These are phyloP conservation scores for Solanum medicagineum DNA, from an alignment of 257 asterid genomes.

Conservation along the genomic window DNA sequence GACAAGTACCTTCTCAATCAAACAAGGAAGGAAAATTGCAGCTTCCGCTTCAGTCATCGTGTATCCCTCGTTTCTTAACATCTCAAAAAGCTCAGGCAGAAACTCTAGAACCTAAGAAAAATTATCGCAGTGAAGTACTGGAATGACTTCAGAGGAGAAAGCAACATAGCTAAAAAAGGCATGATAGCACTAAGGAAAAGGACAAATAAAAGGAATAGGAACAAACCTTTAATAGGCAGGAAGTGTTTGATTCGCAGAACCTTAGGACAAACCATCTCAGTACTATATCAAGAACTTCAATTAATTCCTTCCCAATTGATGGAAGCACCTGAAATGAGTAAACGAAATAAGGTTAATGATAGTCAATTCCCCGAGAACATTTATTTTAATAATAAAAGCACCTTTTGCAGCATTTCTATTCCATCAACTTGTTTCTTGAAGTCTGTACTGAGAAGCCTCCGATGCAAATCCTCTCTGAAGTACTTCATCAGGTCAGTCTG, in stretches of 20 bases:
- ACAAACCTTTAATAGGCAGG: slow-evolving; percentile 80
- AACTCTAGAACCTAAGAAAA: slow-evolving; percentile 81
- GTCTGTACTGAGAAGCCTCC: slow-evolving; percentile 80
- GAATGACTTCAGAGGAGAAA: neutral
- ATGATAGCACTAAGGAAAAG: neutral
- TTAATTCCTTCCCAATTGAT: slow-evolving; percentile 56
- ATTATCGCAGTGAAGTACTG: neutral
- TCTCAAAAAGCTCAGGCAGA: slow-evolving; percentile 86
- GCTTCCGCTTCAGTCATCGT: slow-evolving; percentile 94
- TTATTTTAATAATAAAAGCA: slow-evolving; percentile 11
- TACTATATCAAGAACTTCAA: slow-evolving; percentile 83
- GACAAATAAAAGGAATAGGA: neutral
- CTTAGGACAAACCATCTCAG: slow-evolving; percentile 90
- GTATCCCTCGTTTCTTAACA: slow-evolving; percentile 80
- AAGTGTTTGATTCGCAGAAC: slow-evolving; percentile 85
- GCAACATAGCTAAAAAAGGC: neutral
- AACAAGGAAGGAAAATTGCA: slow-evolving; percentile 86
- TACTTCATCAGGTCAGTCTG: slow-evolving; percentile 82
- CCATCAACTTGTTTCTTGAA: slow-evolving; percentile 98
- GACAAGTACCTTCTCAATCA: slow-evolving; percentile 71
- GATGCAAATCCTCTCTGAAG: slow-evolving; percentile 90
- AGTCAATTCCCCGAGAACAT: neutral
- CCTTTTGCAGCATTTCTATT: slow-evolving; percentile 98
- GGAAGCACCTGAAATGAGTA: slow-evolving; percentile 63
- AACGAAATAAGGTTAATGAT: slow-evolving; percentile 8